These are phyloP conservation scores for Acanthochlamys bracteata DNA, from an alignment of 106 monocot genomes.

Conservation along the genomic window DNA sequence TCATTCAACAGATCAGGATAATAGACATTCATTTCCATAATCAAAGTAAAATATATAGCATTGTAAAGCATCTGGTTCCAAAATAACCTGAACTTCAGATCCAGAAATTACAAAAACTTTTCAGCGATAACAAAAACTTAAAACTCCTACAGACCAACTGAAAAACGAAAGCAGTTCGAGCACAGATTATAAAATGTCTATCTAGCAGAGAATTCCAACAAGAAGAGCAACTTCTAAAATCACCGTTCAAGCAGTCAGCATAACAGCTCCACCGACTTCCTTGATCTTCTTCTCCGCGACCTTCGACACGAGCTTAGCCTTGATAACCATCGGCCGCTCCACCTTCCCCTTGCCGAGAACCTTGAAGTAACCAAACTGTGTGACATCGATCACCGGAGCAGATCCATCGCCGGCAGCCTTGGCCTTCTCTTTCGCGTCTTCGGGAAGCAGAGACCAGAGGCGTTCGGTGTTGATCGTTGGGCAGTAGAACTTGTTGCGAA, in stretches of 20 bases:
- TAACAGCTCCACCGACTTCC: constrained; percentile 64
- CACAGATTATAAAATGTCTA: too few relatives aligned
- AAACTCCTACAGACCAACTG: too few relatives aligned
- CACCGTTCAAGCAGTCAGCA: constrained; percentile 59
- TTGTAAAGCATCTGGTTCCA: too few relatives aligned
- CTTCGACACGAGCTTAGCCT: constrained; percentile 73
- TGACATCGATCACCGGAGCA: constrained; percentile 58
- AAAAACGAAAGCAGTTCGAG: too few relatives aligned
- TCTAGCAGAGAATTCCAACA: too few relatives aligned
- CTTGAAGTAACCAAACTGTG: constrained; percentile 81
- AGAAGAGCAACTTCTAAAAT: not conserved
- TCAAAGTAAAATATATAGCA: too few relatives aligned
- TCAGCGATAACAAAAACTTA: too few relatives aligned
- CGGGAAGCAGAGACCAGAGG: constrained; percentile 53
- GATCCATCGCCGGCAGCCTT: constrained; percentile 8
- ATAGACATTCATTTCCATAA: too few relatives aligned
- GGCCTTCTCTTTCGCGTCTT: constrained; percentile 40
- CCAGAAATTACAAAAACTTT: too few relatives aligned
- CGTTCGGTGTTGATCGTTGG: constrained; percentile 52
- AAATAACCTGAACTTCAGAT: too few relatives aligned
- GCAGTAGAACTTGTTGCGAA: constrained; percentile 76
- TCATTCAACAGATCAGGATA: too few relatives aligned
- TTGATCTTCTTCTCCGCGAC: constrained; percentile 85
- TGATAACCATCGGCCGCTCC: constrained; percentile 45
- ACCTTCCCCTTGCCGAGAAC: constrained; percentile 76